A percentile compares a stretch with the other conserved stretches of the same genome.
These are phyloP conservation scores for Boletus insuetus DNA, from an alignment of 768 basidiomycete species.

Conservation along the genomic window DNA sequence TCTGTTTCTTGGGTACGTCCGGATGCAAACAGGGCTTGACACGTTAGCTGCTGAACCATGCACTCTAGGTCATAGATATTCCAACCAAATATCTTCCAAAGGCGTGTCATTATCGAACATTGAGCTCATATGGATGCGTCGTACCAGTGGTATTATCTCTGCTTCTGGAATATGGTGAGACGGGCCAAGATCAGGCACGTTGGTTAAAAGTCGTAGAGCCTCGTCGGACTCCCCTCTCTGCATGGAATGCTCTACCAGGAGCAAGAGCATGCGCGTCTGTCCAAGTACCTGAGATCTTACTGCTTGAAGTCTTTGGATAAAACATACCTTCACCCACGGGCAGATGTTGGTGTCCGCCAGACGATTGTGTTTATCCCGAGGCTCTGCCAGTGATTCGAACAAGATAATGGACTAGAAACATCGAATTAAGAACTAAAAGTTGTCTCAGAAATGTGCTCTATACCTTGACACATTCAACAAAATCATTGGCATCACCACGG, in stretches of 20 bases:
- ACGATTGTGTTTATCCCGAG: neutral
- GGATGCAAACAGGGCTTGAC: conserved; percentile 3
- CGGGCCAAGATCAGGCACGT: neutral
- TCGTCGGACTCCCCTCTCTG: neutral
- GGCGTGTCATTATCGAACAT: neutral
- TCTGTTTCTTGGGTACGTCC: neutral
- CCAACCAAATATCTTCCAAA: conserved; percentile 14
- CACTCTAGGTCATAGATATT: neutral
- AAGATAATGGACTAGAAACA: neutral
- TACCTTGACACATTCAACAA: conserved; percentile 11
- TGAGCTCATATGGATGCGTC: neutral
- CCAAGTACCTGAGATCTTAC: neutral
- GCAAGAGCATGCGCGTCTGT: neutral
- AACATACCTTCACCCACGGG: neutral
- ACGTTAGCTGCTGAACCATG: conserved; percentile 8
- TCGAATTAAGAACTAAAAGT: neutral
- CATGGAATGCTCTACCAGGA: neutral
- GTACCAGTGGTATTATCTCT: conserved; percentile 1
- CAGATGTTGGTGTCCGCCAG: neutral
- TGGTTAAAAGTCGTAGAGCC: neutral
- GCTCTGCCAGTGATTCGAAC: neutral
- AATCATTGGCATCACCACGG: neutral
- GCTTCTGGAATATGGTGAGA: conserved; percentile 1
- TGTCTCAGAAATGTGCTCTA: neutral
- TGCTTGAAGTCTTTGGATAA: neutral